These are phyloP conservation scores for Pyrus hybrid DNA, from an alignment of 331 rosid species.

Conservation along the genomic window DNA sequence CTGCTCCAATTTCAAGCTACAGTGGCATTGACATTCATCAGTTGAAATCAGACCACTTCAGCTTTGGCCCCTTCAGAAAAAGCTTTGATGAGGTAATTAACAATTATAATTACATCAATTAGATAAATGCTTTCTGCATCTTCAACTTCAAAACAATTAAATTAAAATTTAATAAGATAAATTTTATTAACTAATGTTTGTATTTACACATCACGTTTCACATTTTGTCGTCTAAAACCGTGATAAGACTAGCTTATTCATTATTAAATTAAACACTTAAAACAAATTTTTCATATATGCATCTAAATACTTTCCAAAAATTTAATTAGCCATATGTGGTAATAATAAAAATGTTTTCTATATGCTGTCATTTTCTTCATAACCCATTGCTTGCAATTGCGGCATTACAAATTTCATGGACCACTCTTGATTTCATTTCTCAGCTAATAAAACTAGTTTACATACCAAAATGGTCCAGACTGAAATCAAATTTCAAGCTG, in stretches of 20 bases:
- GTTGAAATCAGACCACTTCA: slow-evolving; percentile 60
- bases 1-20: slow-evolving; percentile 31
- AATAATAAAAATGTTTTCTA: background rate
- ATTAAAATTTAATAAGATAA: background rate
- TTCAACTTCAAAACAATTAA: background rate
- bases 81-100: slow-evolving; percentile 58
- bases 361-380: background rate
- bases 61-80: slow-evolving; percentile 68
- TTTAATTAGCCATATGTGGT: background rate
- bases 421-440: slow-evolving; percentile 30
- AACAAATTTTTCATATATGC: background rate
- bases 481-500: background rate
- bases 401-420: slow-evolving; percentile 31
- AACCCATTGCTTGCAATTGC: slow-evolving; percentile 50
- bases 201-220: background rate
- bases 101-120: background rate
- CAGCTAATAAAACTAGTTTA: slow-evolving; percentile 28
- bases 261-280: background rate
- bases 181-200: no score
- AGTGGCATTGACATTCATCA: slow-evolving; percentile 54
- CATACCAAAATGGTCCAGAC: slow-evolving; percentile 17
- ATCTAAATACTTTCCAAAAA: background rate
- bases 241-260: background rate
- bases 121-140: background rate
- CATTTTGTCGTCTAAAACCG: background rate